These are phyloP conservation scores for Eimeria nieschulzi DNA, from an alignment of 169 alveolate species.

Conservation along the genomic window DNA sequence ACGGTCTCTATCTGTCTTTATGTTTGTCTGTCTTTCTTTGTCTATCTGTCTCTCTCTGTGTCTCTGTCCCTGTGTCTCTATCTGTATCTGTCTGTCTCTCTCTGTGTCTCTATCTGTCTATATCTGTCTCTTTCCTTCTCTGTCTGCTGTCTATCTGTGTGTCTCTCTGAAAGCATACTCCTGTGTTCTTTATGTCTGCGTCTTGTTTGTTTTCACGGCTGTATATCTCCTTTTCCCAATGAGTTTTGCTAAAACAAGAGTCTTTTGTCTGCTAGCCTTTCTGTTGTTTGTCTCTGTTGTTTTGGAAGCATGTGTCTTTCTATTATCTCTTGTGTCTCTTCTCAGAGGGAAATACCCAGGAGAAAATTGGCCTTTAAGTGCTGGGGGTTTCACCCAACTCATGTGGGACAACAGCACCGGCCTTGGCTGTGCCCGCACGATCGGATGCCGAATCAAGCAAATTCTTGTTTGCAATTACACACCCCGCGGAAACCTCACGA, in stretches of 20 bases:
- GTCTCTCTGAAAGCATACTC: neutral
- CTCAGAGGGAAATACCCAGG: neutral
- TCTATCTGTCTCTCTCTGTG: neutral
- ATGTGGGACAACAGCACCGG: slow-evolving; percentile 59
- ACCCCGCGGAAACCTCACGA: slow-evolving; percentile 20
- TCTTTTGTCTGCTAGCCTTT: neutral
- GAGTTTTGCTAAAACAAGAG: neutral
- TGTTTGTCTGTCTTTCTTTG: neutral
- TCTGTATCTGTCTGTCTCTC: neutral
- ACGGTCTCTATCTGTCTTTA: neutral
- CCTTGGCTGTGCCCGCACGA: slow-evolving; percentile 46
- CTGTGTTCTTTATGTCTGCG: neutral
- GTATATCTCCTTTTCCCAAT: neutral
- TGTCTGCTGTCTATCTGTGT: neutral
- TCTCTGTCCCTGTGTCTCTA: neutral
- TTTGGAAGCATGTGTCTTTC: slow-evolving; percentile 1
- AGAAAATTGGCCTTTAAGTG: neutral
- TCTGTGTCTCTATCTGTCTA: no score
- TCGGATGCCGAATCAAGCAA: neutral
- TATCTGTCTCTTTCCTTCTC: neutral
- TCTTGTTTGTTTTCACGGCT: neutral
- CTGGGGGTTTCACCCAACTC: slow-evolving; percentile 51
- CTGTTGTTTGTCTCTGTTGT: neutral
- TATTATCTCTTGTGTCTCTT: neutral
- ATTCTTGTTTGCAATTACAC: slow-evolving; percentile 29